These are phyloP conservation scores for Protea cynaroides DNA, from an alignment of 164 flowering plant species.

Conservation along the genomic window DNA sequence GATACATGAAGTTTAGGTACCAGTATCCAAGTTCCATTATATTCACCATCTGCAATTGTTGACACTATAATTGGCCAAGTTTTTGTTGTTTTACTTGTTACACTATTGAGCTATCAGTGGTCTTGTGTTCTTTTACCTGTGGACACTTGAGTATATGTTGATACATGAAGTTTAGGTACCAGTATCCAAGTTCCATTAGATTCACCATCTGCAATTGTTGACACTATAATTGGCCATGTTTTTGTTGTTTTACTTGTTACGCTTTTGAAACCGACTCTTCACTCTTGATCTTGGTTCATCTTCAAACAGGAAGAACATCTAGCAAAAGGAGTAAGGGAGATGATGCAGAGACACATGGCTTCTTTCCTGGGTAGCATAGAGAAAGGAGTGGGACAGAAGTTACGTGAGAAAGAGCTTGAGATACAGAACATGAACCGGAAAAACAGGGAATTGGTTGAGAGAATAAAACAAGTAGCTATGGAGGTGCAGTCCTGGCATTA, in stretches of 20 bases:
- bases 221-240: background rate
- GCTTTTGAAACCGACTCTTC: background rate
- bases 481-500: constrained; percentile 80
- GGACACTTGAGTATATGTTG: too few species aligned
- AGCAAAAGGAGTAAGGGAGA: constrained; percentile 56
- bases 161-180: too few species aligned
- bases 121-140: too few species aligned
- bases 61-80: background rate
- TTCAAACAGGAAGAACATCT: constrained; percentile 64
- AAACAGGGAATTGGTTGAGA: constrained; percentile 65
- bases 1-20: too few species aligned
- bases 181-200: too few species aligned
- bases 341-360: constrained; percentile 63
- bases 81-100: background rate
- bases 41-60: background rate
- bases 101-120: too few species aligned
- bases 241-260: background rate
- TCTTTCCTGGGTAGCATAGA: constrained; percentile 54
- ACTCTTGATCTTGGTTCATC: background rate
- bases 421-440: constrained; percentile 61
- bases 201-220: background rate
- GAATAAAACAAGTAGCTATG: constrained; percentile 55
- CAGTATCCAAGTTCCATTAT: too few species aligned
- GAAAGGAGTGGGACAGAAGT: constrained; percentile 46
- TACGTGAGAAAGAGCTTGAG: constrained; percentile 61